A percentile compares a stretch with the other conserved stretches of the same genome.
Conservation (phyloP, 768 basidiomycete genomes). For the Termitomyces sp. region DNA sequence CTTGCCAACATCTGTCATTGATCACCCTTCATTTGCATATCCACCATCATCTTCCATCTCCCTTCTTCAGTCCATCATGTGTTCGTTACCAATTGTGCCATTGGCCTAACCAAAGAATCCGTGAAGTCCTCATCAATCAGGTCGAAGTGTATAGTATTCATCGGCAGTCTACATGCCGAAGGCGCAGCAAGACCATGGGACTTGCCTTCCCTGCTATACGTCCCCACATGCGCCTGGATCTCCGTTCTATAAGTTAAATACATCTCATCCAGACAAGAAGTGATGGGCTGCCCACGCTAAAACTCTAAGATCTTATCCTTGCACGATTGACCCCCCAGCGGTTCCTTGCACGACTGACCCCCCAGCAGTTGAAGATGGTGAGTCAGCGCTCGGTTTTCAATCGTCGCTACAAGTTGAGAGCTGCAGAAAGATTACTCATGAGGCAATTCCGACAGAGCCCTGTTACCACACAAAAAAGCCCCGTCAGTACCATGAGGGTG, state of each 20-base stretch:
- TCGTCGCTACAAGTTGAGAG: not conserved
- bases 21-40: not conserved
- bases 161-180: not conserved
- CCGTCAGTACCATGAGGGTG: slow-evolving; percentile 1
- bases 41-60: not conserved
- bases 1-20: not conserved
- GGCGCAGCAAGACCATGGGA: not conserved
- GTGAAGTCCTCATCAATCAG: not conserved
- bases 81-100: not conserved
- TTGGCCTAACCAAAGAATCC: not conserved
- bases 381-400: not conserved
- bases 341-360: too few relatives aligned
- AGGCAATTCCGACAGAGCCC: not conserved
- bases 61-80: not conserved
- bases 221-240: not conserved
- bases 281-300: not conserved
- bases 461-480: not conserved
- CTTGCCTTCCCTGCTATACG: not conserved
- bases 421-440: not conserved
- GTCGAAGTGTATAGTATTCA: too few relatives aligned
- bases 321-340: too few relatives aligned
- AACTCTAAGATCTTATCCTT: not conserved
- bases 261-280: not conserved
- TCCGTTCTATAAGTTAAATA: not conserved
- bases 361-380: not conserved